A percentile compares a stretch with the other conserved stretches of the same genome.
These are phyloP conservation scores for Ceraceosorus guamensis DNA, from an alignment of 1,284 basidiomycete genomes.

Conservation along the genomic window DNA sequence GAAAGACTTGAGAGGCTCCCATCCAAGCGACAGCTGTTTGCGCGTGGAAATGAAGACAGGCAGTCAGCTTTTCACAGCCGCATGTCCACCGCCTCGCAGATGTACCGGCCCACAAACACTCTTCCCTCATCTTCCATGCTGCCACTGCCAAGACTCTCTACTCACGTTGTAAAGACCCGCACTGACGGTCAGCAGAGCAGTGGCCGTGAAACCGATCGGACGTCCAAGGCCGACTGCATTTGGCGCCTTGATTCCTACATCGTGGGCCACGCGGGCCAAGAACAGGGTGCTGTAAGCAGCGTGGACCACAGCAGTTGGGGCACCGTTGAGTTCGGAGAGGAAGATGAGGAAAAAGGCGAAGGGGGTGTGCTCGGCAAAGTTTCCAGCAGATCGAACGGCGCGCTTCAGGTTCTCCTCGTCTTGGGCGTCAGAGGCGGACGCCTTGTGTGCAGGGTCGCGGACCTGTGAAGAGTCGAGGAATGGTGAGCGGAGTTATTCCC, in stretches of 20 bases:
- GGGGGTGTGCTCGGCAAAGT: constrained; percentile 41
- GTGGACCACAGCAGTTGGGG: constrained; percentile 45
- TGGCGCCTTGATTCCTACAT: constrained; percentile 21
- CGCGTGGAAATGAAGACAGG: not conserved
- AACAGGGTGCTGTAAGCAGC: constrained; percentile 44
- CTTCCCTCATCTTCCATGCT: not conserved
- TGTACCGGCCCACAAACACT: not conserved
- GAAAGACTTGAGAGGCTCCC: constrained; percentile 47
- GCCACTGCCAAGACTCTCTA: too few relatives aligned
- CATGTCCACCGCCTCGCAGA: not conserved
- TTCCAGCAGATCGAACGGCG: constrained; percentile 40
- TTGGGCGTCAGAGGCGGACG: constrained; percentile 11
- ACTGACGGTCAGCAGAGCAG: constrained; percentile 28
- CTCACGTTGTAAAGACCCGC: constrained; percentile 46
- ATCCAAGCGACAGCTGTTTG: constrained; percentile 39
- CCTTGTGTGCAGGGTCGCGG: constrained; percentile 12
- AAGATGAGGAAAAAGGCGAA: constrained; percentile 46
- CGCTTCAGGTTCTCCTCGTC: constrained; percentile 31
- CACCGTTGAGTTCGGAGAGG: constrained; percentile 48
- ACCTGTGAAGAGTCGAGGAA: too few relatives aligned
- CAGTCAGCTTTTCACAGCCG: not conserved
- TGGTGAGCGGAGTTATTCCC: too few relatives aligned
- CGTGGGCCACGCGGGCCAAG: constrained; percentile 35
- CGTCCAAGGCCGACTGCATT: constrained; percentile 17
- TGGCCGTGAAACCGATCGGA: constrained; percentile 28